Evolutionary conservation across 176 grass and related monocot species (phyloP).

Genomic region (Juncus effusus): DNA sequence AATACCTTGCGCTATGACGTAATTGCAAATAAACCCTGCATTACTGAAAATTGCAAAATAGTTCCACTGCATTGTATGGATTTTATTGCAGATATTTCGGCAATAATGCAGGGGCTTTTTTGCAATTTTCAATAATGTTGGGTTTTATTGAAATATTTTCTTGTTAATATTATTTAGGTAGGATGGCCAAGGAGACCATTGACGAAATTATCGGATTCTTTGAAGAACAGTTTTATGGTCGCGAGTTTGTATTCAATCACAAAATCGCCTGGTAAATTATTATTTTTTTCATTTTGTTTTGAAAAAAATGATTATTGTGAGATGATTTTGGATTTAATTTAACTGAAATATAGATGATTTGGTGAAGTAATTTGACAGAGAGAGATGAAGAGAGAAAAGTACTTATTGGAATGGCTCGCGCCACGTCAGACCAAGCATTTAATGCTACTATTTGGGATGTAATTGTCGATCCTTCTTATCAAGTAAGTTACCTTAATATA

Average conservation of each 20-base stretch:
- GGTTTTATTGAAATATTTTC: too few species aligned
- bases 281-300: constrained; percentile 3
- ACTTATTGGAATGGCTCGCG: constrained; percentile 93
- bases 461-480: constrained; percentile 93
- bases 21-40: constrained; percentile 2
- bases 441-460: constrained; percentile 99
- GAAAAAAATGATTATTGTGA: neutral
- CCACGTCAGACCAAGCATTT: constrained; percentile 97
- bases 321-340: constrained; percentile 15
- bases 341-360: constrained; percentile 73
- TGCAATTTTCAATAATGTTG: too few species aligned
- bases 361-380: constrained; percentile 99
- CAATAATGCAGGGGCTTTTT: too few species aligned
- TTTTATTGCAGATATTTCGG: too few species aligned
- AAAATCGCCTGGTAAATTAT: constrained; percentile 32
- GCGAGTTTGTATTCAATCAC: constrained; percentile 74
- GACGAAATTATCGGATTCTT: constrained; percentile 76
- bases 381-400: constrained; percentile 52
- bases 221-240: constrained; percentile 97
- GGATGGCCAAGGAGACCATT: constrained; percentile 97
- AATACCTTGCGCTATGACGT: constrained; percentile 2
- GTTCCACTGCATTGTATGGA: too few species aligned
- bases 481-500: constrained; percentile 34
- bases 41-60: constrained; percentile 3
- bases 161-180: constrained; percentile 39